These are phyloP conservation scores for Cucurbita ficifolia DNA, from an alignment of 306 rosid species.

Conservation along the genomic window DNA sequence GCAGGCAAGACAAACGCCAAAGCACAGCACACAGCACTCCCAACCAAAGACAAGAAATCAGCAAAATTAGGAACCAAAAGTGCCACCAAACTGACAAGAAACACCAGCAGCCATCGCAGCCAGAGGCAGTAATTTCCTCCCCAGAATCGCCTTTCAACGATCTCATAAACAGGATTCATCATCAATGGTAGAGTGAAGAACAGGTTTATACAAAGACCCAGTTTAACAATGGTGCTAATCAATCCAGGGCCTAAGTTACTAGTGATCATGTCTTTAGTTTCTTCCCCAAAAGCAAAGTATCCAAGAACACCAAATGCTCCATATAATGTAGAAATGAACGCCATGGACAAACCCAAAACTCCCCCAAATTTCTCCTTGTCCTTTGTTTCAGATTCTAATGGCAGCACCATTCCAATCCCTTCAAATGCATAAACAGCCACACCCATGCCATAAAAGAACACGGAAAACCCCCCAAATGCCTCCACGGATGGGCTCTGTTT, in stretches of 20 bases:
- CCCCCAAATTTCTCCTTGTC: slow-evolving; percentile 32
- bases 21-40: slow-evolving; percentile 36
- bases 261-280: slow-evolving; percentile 37
- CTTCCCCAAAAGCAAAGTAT: slow-evolving; percentile 34
- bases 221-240: slow-evolving; percentile 23
- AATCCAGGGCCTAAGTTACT: slow-evolving; percentile 24
- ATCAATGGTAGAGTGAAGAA: slow-evolving; percentile 42
- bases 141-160: slow-evolving; percentile 35
- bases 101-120: slow-evolving; percentile 35
- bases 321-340: slow-evolving; percentile 22
- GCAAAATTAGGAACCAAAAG: slow-evolving; percentile 34
- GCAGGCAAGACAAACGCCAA: slow-evolving; percentile 41
- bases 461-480: slow-evolving; percentile 24
- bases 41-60: slow-evolving; percentile 43
- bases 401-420: slow-evolving; percentile 42
- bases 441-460: slow-evolving; percentile 33
- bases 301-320: slow-evolving; percentile 38
- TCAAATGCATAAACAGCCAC: slow-evolving; percentile 43
- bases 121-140: slow-evolving; percentile 27
- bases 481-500: slow-evolving; percentile 12
- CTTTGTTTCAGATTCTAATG: slow-evolving; percentile 36
- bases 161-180: slow-evolving; percentile 54
- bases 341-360: slow-evolving; percentile 24
- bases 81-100: slow-evolving; percentile 34
- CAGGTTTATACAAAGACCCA: slow-evolving; percentile 35